phyloP scores from a whole-genome alignment of 257 asterid genomes.

The Fraxinus quadrangulata region DNA sequence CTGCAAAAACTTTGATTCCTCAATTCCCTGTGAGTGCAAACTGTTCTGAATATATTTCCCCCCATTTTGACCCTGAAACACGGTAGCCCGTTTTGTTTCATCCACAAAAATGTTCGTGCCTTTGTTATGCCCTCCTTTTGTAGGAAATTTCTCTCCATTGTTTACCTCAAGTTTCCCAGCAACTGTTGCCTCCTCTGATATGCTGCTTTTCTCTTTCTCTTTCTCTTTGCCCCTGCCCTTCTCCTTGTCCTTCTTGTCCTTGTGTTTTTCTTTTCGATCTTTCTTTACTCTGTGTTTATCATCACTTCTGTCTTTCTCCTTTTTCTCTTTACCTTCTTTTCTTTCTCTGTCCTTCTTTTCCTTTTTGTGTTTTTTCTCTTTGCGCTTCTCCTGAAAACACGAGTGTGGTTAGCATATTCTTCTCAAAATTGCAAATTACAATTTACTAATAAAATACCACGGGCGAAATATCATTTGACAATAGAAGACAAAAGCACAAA shows the following conservation, averaged over 20 bases:
- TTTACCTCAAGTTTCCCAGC: slow-evolving; percentile 41
- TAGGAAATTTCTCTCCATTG: slow-evolving; percentile 37
- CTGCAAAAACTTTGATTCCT: slow-evolving; percentile 54
- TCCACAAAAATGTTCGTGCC: slow-evolving; percentile 29
- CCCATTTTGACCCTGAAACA: slow-evolving; percentile 51
- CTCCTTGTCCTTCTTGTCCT: slow-evolving; percentile 59
- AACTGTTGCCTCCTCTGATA: slow-evolving; percentile 57
- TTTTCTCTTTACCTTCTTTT: slow-evolving; percentile 60
- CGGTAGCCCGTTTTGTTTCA: slow-evolving; percentile 35
- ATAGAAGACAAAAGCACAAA: not conserved
- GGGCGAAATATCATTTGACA: not conserved
- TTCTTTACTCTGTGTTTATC: slow-evolving; percentile 64
- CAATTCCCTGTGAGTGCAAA: slow-evolving; percentile 32
- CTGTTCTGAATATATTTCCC: slow-evolving; percentile 36
- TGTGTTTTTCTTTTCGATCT: slow-evolving; percentile 63
- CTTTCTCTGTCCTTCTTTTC: slow-evolving; percentile 68
- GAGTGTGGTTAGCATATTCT: slow-evolving; percentile 21
- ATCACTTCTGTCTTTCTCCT: slow-evolving; percentile 60
- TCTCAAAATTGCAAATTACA: slow-evolving; percentile 7
- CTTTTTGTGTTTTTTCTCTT: slow-evolving; percentile 66
- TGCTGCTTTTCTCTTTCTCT: slow-evolving; percentile 63
- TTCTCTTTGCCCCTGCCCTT: slow-evolving; percentile 54
- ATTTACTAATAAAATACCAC: slow-evolving; percentile 5
- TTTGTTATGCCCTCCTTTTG: slow-evolving; percentile 35
- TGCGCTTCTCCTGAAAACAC: slow-evolving; percentile 60